phyloP scores from a whole-genome alignment of 1,139 yeast genomes.

The Magnusiomyces fungicola region DNA sequence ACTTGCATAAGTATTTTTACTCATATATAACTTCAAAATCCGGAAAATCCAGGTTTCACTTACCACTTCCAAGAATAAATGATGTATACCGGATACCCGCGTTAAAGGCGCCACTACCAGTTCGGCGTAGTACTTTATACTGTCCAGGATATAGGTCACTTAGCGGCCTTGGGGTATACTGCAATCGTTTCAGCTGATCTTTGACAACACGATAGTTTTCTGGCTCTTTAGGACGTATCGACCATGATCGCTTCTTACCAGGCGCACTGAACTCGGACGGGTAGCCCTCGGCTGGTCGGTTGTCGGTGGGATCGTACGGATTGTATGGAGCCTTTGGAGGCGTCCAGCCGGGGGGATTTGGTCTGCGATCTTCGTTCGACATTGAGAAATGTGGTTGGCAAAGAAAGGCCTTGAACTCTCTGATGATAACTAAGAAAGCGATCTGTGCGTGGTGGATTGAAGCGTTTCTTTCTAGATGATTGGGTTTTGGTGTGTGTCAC shows the following conservation, averaged over 20 bases:
- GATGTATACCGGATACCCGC: constrained; percentile 33
- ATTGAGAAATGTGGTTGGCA: too few relatives aligned
- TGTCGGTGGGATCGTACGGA: constrained; percentile 74
- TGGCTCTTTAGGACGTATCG: constrained; percentile 59
- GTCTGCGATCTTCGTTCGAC: constrained; percentile 51
- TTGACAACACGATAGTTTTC: constrained; percentile 63
- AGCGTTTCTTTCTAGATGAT: too few relatives aligned
- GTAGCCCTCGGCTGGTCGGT: constrained; percentile 74
- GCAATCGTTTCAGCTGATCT: constrained; percentile 63
- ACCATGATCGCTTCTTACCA: constrained; percentile 38
- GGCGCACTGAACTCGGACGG: constrained; percentile 59
- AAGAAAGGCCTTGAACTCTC: too few relatives aligned
- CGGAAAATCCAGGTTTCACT: not conserved
- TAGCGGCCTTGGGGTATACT: constrained; percentile 73
- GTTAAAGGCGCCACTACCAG: constrained; percentile 49
- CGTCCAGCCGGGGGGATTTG: constrained; percentile 77
- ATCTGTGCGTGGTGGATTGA: too few relatives aligned
- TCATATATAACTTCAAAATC: too few relatives aligned
- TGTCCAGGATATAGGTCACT: constrained; percentile 74
- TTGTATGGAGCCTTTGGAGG: constrained; percentile 80
- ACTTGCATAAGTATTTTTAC: too few relatives aligned
- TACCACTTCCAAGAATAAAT: constrained; percentile 19
- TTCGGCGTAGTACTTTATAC: constrained; percentile 59
- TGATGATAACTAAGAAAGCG: too few relatives aligned
- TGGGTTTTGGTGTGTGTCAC: too few relatives aligned